Evolutionary conservation across 441 rosid genomes (phyloP).

Genomic region (Gossypium davidsonii): DNA sequence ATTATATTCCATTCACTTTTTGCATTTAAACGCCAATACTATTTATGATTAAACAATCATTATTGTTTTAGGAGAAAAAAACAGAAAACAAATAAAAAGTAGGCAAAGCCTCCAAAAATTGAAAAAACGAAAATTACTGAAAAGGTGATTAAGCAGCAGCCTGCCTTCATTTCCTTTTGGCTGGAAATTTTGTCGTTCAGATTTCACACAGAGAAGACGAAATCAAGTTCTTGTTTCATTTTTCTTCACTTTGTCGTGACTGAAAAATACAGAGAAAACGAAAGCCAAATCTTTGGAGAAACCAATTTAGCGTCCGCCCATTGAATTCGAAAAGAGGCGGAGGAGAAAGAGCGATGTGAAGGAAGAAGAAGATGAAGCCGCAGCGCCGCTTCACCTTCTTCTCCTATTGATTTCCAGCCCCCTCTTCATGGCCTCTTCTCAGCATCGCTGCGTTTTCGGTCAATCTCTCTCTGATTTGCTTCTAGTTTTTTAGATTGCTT

Average conservation of each 20-base stretch:
- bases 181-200: neutral
- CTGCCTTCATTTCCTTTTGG: neutral
- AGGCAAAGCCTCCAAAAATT: neutral
- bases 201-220: neutral
- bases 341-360: constrained; percentile 2
- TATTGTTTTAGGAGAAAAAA: too few species aligned
- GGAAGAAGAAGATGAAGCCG: constrained; percentile 57
- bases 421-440: constrained; percentile 71
- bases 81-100: too few species aligned
- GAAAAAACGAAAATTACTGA: neutral
- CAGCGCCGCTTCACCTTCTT: constrained; percentile 57
- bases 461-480: neutral
- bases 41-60: too few species aligned
- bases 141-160: neutral
- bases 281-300: neutral
- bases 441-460: constrained; percentile 98
- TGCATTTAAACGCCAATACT: too few species aligned
- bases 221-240: neutral
- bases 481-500: neutral
- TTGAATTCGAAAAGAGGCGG: neutral
- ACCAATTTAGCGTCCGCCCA: neutral
- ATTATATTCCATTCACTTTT: too few species aligned
- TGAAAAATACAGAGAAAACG: neutral
- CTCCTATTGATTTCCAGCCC: constrained; percentile 27
- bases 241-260: neutral